phyloP scores from a whole-genome alignment of 2,329 filamentous ascomycete genomes.

The Ambrosiella beaveri region DNA sequence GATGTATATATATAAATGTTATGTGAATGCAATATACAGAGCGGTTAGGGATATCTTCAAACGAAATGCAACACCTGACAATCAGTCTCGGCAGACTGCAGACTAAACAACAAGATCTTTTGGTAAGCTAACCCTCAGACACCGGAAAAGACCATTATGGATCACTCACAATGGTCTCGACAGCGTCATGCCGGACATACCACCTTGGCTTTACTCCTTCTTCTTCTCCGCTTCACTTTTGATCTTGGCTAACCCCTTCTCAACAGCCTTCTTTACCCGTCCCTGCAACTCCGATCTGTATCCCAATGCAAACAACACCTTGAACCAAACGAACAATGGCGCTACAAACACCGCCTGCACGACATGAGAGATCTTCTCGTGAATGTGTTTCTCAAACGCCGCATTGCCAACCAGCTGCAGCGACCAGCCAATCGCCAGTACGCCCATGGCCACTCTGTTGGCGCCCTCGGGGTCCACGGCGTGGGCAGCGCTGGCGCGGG shows the following conservation, averaged over 20 bases:
- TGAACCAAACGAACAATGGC: constrained; percentile 94
- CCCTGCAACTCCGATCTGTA: constrained; percentile 78
- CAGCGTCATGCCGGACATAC: no score
- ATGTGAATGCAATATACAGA: constrained; percentile 3
- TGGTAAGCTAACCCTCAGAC: no score
- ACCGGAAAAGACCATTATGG: no score
- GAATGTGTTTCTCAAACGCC: constrained; percentile 56
- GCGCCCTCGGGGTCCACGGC: constrained; percentile 33
- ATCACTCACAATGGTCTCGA: neutral
- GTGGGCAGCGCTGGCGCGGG: constrained; percentile 58
- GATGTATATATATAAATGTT: neutral
- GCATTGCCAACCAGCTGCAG: constrained; percentile 86
- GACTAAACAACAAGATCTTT: no score
- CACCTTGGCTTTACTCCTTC: neutral
- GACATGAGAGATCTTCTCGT: constrained; percentile 54
- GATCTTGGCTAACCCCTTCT: constrained; percentile 62
- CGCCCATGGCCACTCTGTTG: constrained; percentile 40
- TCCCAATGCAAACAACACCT: constrained; percentile 75
- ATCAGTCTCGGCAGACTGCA: neutral
- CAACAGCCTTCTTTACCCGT: constrained; percentile 59
- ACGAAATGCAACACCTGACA: neutral
- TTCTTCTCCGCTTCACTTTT: constrained; percentile 16
- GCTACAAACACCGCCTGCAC: constrained; percentile 84
- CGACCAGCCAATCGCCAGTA: constrained; percentile 66
- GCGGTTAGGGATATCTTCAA: neutral